phyloP scores from a whole-genome alignment of 768 basidiomycete species.

The Mycena galericulata region DNA sequence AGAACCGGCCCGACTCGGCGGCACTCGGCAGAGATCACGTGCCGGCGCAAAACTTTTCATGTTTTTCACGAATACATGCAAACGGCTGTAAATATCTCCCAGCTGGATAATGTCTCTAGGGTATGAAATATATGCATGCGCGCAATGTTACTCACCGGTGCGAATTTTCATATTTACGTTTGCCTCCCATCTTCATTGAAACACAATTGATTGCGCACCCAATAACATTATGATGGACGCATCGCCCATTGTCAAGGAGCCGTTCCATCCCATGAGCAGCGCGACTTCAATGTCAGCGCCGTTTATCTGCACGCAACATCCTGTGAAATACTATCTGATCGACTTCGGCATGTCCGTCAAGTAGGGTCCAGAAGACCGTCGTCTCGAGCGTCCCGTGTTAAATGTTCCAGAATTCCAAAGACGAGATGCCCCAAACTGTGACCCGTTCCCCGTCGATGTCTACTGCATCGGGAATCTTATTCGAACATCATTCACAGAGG shows the following conservation, averaged over 20 bases:
- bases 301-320: not conserved
- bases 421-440: conserved; percentile 28
- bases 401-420: conserved; percentile 40
- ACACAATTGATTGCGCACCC: conserved; percentile 35
- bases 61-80: too few relatives aligned
- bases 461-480: conserved; percentile 50
- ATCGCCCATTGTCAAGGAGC: conserved; percentile 16
- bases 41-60: too few relatives aligned
- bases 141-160: conserved; percentile 33
- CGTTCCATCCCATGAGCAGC: conserved; percentile 30
- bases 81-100: not conserved
- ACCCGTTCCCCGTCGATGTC: conserved; percentile 51
- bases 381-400: not conserved
- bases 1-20: too few relatives aligned
- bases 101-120: conserved; percentile 34
- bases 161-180: not conserved
- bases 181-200: not conserved
- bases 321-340: conserved; percentile 32
- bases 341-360: conserved; percentile 34
- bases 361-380: not conserved
- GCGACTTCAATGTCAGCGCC: not conserved
- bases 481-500: conserved; percentile 32
- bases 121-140: conserved; percentile 48
- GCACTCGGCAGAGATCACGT: too few relatives aligned
- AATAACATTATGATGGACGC: conserved; percentile 43